Conservation (phyloP, 768 basidiomycete genomes). For the Sutorius australiensis region DNA sequence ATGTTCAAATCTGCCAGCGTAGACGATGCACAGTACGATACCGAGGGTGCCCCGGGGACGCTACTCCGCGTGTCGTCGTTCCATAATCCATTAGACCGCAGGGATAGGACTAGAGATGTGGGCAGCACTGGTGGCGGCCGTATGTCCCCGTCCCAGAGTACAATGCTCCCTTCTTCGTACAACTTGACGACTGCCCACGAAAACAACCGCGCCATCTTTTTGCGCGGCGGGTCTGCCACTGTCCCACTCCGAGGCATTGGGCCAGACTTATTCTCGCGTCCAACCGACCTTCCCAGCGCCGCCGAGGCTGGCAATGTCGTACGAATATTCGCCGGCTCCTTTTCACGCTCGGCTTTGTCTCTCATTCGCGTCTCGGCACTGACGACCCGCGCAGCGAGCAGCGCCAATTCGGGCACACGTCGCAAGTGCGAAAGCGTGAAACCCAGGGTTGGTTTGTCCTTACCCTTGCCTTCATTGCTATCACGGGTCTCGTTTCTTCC, state of each 20-base stretch:
- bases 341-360: conserved; percentile 44
- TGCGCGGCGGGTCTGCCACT: conserved; percentile 23
- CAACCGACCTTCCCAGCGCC: neutral
- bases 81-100: conserved; percentile 43
- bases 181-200: conserved; percentile 59
- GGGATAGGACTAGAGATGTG: neutral
- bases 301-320: neutral
- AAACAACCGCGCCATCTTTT: conserved; percentile 68
- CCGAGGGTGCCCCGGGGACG: conserved; percentile 25
- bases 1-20: neutral
- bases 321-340: conserved; percentile 15
- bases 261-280: neutral
- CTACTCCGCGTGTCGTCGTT: conserved; percentile 28
- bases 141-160: conserved; percentile 67
- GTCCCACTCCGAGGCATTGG: neutral
- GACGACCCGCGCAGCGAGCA: conserved; percentile 63
- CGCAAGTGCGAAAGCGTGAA: conserved; percentile 74
- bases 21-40: conserved; percentile 23
- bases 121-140: conserved; percentile 32
- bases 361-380: conserved; percentile 55
- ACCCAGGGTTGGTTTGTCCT: conserved; percentile 32
- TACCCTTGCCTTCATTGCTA: neutral
- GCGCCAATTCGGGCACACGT: conserved; percentile 67
- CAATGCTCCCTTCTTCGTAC: conserved; percentile 67
- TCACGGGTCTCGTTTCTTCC: neutral